Conservation (phyloP, 176 grass and related monocot genomes). For the Musa troglodytarum region DNA sequence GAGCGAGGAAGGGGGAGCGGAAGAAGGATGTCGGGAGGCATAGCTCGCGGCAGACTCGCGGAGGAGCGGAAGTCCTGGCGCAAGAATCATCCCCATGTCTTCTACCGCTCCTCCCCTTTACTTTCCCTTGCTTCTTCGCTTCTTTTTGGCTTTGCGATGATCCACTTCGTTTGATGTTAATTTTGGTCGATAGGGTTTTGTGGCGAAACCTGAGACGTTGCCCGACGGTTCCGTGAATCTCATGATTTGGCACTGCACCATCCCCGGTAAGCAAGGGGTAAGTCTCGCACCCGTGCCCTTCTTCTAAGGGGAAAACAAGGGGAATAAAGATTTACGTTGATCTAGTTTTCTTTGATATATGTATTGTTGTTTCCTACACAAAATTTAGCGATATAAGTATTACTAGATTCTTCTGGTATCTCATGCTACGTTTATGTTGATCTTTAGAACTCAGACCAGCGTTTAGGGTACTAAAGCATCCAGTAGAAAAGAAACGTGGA, state of each 20-base stretch:
- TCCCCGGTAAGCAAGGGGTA: slow-evolving; percentile 63
- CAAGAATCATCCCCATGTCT: slow-evolving; percentile 57
- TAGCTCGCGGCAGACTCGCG: slow-evolving; percentile 52
- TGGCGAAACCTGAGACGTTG: slow-evolving; percentile 48
- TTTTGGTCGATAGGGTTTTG: slow-evolving; percentile 34
- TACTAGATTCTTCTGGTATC: too few species aligned
- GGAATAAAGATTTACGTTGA: too few species aligned
- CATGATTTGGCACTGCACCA: slow-evolving; percentile 55
- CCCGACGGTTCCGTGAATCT: slow-evolving; percentile 51
- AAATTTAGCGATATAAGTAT: too few species aligned
- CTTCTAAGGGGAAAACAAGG: background rate
- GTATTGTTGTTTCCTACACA: too few species aligned
- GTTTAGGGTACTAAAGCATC: background rate
- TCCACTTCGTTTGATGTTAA: slow-evolving; percentile 10
- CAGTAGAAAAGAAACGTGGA: background rate
- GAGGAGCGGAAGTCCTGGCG: slow-evolving; percentile 77
- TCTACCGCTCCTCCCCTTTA: background rate
- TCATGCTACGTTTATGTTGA: too few species aligned
- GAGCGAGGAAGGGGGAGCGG: background rate
- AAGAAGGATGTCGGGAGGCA: slow-evolving; percentile 48
- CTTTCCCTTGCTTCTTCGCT: too few species aligned
- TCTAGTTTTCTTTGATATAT: too few species aligned
- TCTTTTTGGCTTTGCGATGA: background rate
- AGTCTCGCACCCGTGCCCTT: background rate
- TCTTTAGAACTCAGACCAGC: too few species aligned